phyloP scores from a whole-genome alignment of 1,139 yeast species.

The Blastobotrys aristatus region DNA sequence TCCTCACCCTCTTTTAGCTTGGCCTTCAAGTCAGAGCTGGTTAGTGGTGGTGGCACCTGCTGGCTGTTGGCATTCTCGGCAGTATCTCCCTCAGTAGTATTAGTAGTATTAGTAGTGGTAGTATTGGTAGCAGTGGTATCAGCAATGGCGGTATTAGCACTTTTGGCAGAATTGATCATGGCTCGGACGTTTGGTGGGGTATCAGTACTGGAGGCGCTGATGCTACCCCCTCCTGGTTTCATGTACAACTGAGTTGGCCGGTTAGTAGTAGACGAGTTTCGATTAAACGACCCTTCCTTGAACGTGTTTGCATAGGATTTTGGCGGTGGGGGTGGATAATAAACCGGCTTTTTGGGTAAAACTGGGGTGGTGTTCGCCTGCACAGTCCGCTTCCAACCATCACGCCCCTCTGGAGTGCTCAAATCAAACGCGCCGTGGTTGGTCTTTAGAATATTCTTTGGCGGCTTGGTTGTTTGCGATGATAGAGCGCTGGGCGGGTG shows the following conservation, averaged over 20 bases:
- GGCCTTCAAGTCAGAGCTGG: conserved; percentile 16
- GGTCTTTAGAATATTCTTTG: conserved; percentile 36
- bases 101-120: background rate
- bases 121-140: background rate
- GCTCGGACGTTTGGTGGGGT: background rate
- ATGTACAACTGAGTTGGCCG: conserved; percentile 6
- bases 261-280: background rate
- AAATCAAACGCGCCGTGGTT: conserved; percentile 32
- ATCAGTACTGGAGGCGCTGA: background rate
- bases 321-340: background rate
- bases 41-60: conserved; percentile 7
- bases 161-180: background rate
- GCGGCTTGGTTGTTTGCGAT: background rate
- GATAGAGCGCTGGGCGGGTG: no score
- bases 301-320: no score
- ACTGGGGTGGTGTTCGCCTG: background rate
- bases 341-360: background rate
- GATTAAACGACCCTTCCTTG: background rate
- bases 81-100: background rate
- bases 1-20: conserved; percentile 29
- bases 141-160: background rate
- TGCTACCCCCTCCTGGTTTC: background rate
- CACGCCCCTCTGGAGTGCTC: conserved; percentile 27
- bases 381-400: conserved; percentile 24
- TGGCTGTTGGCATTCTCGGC: background rate